Evolutionary conservation across 75 land plant species (phyloP), one percentile per base, ranked within the genome.

Genomic region (Azolla pinnata): DNA sequence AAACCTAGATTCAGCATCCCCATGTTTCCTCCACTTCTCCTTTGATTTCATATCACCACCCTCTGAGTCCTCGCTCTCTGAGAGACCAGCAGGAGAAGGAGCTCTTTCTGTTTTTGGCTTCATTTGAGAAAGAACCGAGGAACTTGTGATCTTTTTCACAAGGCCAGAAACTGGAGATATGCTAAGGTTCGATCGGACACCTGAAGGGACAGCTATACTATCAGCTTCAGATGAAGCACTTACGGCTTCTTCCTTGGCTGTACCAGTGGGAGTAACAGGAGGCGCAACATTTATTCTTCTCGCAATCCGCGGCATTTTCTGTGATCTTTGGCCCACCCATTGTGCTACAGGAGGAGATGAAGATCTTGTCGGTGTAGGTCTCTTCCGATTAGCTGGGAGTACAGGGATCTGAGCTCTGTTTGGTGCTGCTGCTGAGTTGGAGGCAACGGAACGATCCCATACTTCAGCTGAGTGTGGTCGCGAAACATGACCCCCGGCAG

Each of bases 61-160:
- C 25, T 77, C 87, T 25, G 83, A 87, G 17, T 82, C 92, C 47
- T 87, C 97, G 81, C 88, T 87, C 73, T 80, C 97, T 44, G 92
- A 87, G 12, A 80, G 61, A 5, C 66, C 73, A 50, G 74, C 72
- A 28, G 80, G 63, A 19, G 81, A 64, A 19, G 65, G 9, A 14
- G 75, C 59, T 57, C 63, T 54, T 17, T 86, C 96, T 59, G 61
- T 50, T 64, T 76, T 81, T 40, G 75, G 23, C 54, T 72, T 86
- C 34, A 57, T 42, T 48, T 79, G 82, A 53, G 74, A 76, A 44
- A 74, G 67, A 42, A 72, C 53, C 23, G 44, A 31, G 60, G 60
- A 73, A 45, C 60, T 47, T 18, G 54, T 29, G 27, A 52, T 16
- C 54, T 24, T 52, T 52, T 52, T 52, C 54, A 52, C 54, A 16